A percentile compares a stretch with the other conserved stretches of the same genome.
These are phyloP conservation scores for Yarrowia bubula DNA, from an alignment of 805 yeast genomes.

Conservation along the genomic window DNA sequence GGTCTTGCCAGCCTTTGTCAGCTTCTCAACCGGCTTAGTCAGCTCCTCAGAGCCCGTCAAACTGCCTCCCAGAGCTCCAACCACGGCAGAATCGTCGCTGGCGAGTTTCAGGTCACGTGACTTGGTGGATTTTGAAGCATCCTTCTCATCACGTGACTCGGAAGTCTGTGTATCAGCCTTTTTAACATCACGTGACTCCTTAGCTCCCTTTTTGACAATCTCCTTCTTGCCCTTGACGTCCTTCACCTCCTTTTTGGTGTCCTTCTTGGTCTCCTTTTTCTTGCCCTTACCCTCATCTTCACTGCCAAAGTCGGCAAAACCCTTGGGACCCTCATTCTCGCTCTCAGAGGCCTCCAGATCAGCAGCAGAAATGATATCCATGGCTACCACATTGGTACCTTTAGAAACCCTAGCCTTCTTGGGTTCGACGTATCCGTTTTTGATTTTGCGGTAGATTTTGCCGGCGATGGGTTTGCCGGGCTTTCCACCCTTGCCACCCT, in stretches of 20 bases:
- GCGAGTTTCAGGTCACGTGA: too few species aligned
- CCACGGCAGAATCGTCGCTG: too few species aligned
- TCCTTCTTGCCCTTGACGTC: too few species aligned
- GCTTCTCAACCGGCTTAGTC: neutral
- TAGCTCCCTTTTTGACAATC: neutral
- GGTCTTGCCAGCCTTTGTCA: neutral
- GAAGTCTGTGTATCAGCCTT: neutral
- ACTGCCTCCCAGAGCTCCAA: too few species aligned
- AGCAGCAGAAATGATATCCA: conserved; percentile 6
- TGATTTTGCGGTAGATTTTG: conserved; percentile 13
- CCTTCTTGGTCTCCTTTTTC: neutral
- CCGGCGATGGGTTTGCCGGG: neutral
- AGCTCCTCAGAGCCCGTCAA: neutral
- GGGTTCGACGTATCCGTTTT: conserved; percentile 21
- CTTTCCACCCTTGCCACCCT: conserved; percentile 7
- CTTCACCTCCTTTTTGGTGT: neutral
- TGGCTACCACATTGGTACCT: neutral
- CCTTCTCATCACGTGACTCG: neutral
- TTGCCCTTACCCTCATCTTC: neutral
- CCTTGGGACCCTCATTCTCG: neutral
- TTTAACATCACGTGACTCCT: neutral
- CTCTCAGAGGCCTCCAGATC: conserved; percentile 2
- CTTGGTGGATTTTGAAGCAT: neutral
- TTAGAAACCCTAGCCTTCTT: neutral
- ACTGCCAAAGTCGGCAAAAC: neutral